These are phyloP conservation scores for Trichophyton mentagrophytes DNA, from an alignment of 2,329 filamentous ascomycete genomes.

Conservation along the genomic window DNA sequence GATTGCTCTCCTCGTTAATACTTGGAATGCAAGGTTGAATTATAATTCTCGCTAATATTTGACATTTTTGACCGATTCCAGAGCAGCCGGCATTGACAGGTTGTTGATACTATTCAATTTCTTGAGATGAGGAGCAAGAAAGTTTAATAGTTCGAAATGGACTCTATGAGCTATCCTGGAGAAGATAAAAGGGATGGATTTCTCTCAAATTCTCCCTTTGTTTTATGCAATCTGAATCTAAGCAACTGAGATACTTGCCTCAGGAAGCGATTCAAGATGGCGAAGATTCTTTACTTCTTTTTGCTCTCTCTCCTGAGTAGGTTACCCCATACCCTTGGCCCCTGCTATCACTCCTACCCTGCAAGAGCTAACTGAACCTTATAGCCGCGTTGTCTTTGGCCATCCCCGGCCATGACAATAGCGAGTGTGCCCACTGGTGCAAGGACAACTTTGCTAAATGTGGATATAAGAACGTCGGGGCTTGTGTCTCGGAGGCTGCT, in stretches of 20 bases:
- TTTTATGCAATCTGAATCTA: neutral
- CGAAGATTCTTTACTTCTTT: neutral
- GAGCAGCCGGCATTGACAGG: neutral
- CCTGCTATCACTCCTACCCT: neutral
- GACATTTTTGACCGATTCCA: neutral
- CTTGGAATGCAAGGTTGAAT: neutral
- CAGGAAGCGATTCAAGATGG: neutral
- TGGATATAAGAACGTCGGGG: neutral
- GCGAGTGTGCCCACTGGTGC: neutral
- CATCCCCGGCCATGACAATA: neutral
- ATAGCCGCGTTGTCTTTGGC: neutral
- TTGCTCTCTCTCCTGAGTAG: neutral
- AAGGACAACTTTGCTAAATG: slow-evolving; percentile 3
- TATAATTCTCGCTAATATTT: neutral
- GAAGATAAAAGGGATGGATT: neutral
- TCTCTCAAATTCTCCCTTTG: neutral
- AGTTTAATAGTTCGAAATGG: neutral
- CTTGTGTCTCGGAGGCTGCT: neutral
- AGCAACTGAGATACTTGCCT: neutral
- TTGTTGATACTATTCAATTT: neutral
- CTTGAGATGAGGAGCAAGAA: neutral
- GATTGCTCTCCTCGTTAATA: neutral
- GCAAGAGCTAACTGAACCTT: neutral
- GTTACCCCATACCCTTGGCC: neutral
- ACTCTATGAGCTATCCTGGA: neutral